Evolutionary conservation across 1,139 yeast species (phyloP), one percentile per base, ranked within the genome.

Genomic region (Taiozyma sp.): DNA sequence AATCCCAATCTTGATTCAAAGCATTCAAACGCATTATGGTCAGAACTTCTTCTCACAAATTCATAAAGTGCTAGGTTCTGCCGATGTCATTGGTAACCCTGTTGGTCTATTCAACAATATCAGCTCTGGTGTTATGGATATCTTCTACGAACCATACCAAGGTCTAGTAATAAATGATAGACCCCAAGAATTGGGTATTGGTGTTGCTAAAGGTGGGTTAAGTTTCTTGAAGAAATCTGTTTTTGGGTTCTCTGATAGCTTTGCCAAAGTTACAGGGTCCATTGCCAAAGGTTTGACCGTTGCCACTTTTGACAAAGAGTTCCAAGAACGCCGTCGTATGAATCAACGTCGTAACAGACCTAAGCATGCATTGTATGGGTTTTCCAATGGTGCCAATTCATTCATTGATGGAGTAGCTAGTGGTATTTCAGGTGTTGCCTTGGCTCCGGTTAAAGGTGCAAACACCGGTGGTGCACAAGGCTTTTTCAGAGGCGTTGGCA

Each of bases 141-240:
- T 93, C 42, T 95, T 95, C 66, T 95, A 95, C 65, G 99, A 93
- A 64, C 99, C 99, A 1, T 95, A 93, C 63, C 95, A 91, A 65
- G 99, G 99, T 0, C 89, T 90, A 61, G 81, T 93, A 49, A 81
- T 93, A 78, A 92, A 88, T 58, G 99, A 95, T 68, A 74, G 97
- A 42, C 99, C 99, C 0, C 96, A 90, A 65, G 99, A 95, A 62
- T 72, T 95, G 47, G 99, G 99, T 38, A 88, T 93, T 54, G 96
- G 97, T 4, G 71, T 95, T 44, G 99, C 99, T 1, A 92, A 91
- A 64, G 99, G 99, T 53, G 96, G 99, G 0, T 72, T 90, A 54
- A 89, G 96, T 67, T 93, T 95, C 70, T 78, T 95, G 68, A 92
- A 92, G 65, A 95, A 95, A 70, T 87, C 98, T 0, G 93, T 95